A percentile compares a stretch with the other conserved stretches of the same genome.
These are phyloP conservation scores for Cymbopogon citratus DNA, from an alignment of 176 grass and related monocot species.

Conservation along the genomic window DNA sequence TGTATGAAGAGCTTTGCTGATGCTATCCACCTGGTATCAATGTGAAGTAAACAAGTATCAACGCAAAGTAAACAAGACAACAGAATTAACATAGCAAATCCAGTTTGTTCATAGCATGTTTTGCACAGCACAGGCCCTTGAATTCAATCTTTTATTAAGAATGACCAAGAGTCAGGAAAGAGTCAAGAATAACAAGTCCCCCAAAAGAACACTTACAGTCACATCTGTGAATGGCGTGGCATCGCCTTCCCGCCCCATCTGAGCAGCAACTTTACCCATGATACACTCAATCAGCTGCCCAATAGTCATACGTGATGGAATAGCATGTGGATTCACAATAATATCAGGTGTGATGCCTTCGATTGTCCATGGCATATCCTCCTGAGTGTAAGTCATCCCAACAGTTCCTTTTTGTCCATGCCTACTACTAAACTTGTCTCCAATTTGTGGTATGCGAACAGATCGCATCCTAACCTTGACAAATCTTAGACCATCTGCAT, in stretches of 20 bases:
- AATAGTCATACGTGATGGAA: slow-evolving; percentile 98
- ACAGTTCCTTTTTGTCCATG: slow-evolving; percentile 99
- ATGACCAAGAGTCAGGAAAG: not conserved
- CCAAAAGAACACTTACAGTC: slow-evolving; percentile 66
- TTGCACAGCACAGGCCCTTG: not conserved
- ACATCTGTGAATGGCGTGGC: slow-evolving; percentile 98
- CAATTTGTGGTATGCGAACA: slow-evolving; percentile 95
- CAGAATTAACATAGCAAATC: not conserved
- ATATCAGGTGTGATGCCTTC: slow-evolving; percentile 99
- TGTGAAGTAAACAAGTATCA: too few relatives aligned
- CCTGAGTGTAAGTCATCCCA: slow-evolving; percentile 98
- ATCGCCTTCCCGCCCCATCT: slow-evolving; percentile 95
- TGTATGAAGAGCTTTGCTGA: slow-evolving; percentile 87
- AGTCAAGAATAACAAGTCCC: not conserved
- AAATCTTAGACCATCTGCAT: slow-evolving; percentile 97
- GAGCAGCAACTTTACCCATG: slow-evolving; percentile 96
- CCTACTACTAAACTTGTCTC: slow-evolving; percentile 97
- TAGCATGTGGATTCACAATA: slow-evolving; percentile 97
- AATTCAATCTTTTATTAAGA: not conserved
- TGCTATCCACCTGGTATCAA: slow-evolving; percentile 88
- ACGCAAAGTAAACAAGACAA: not conserved
- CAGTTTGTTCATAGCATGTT: not conserved
- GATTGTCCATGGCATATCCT: slow-evolving; percentile 99
- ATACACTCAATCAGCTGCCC: slow-evolving; percentile 98
- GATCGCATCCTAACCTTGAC: slow-evolving; percentile 97